Conservation (phyloP, 2,329 filamentous ascomycete genomes). For the Xylaria sp. region DNA sequence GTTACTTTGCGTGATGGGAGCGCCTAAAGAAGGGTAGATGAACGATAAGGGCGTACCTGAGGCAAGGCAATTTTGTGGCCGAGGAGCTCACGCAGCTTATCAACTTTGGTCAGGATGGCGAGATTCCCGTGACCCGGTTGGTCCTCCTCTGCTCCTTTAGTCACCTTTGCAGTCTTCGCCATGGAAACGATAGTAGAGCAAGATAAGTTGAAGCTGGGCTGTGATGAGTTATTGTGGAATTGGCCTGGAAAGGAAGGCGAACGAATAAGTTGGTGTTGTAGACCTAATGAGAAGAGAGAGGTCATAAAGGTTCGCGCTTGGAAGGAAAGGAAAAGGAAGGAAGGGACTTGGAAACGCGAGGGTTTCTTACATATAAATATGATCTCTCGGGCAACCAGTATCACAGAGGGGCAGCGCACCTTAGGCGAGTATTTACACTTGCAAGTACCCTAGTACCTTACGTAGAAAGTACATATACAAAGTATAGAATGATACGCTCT, state of each 20-base stretch:
- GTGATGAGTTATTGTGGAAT: not conserved
- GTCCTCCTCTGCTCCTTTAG: not conserved
- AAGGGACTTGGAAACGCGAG: not conserved
- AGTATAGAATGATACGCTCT: not conserved
- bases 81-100: constrained; percentile 57
- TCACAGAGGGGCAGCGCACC: not conserved
- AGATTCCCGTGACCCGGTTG: constrained; percentile 47
- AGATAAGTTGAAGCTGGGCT: not conserved
- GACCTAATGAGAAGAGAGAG: too few species aligned
- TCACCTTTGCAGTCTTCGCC: constrained; percentile 9
- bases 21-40: too few species aligned
- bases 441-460: not conserved
- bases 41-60: constrained; percentile 40
- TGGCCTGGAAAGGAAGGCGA: not conserved
- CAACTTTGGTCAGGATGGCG: constrained; percentile 50
- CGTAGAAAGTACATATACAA: not conserved
- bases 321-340: not conserved
- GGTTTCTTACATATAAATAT: not conserved
- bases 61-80: constrained; percentile 50
- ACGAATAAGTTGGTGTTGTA: not conserved
- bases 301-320: not conserved
- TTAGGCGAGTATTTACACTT: not conserved
- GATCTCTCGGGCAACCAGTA: not conserved
- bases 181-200: not conserved
- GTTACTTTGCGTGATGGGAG: too few species aligned